Evolutionary conservation across 1,139 yeast genomes (phyloP).

Genomic region (Yamadazyma triangularis): DNA sequence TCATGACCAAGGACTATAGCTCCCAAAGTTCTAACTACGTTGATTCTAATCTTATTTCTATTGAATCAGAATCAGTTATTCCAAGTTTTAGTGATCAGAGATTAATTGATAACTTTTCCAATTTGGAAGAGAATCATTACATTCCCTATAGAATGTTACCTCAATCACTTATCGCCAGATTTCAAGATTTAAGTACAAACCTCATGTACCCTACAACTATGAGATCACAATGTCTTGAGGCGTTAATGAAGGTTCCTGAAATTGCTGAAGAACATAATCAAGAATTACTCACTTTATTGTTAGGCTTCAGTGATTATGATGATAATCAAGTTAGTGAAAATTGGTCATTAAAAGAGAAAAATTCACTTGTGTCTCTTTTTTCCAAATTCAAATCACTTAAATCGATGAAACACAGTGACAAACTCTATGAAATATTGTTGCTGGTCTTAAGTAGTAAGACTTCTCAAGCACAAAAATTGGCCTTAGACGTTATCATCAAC

Average conservation of each 20-base stretch:
- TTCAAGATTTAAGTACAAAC: slow-evolving; percentile 30
- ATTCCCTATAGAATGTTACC: slow-evolving; percentile 17
- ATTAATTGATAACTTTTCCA: slow-evolving; percentile 23
- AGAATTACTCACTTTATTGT: slow-evolving; percentile 52
- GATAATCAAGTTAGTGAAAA: slow-evolving; percentile 8
- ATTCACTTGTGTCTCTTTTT: slow-evolving; percentile 57
- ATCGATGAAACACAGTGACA: slow-evolving; percentile 45
- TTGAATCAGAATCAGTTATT: slow-evolving; percentile 14
- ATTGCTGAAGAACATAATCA: slow-evolving; percentile 62
- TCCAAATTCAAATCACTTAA: slow-evolving; percentile 63
- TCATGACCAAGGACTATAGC: slow-evolving; percentile 32
- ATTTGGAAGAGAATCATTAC: slow-evolving; percentile 19
- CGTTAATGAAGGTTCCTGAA: slow-evolving; percentile 52
- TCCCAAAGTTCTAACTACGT: slow-evolving; percentile 15
- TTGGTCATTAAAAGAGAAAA: slow-evolving; percentile 67
- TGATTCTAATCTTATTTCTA: slow-evolving; percentile 5
- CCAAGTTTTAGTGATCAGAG: slow-evolving; percentile 31
- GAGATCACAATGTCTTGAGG: slow-evolving; percentile 46
- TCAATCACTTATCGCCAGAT: slow-evolving; percentile 30
- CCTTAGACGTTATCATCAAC: slow-evolving; percentile 68
- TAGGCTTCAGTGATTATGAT: slow-evolving; percentile 26
- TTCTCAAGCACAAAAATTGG: slow-evolving; percentile 62
- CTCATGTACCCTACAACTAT: slow-evolving; percentile 32
- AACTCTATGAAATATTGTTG: slow-evolving; percentile 51
- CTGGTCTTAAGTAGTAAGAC: slow-evolving; percentile 60